phyloP scores from a whole-genome alignment of 1,284 basidiomycete genomes.

The Melampsora larici-populina region DNA sequence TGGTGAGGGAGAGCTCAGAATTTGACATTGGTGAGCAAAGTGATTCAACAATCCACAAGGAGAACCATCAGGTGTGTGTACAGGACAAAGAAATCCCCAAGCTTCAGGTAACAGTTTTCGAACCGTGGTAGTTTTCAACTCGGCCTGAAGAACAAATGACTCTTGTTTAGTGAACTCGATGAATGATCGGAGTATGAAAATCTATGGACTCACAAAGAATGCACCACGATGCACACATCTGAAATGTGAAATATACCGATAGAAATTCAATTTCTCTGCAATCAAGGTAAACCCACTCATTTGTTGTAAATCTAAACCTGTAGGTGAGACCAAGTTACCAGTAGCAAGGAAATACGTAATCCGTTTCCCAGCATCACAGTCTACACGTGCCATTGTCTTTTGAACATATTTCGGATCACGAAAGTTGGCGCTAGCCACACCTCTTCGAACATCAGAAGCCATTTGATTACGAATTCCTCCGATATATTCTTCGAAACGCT shows the following conservation, averaged over 20 bases:
- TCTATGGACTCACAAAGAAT: conserved; percentile 65
- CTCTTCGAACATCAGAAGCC: conserved; percentile 68
- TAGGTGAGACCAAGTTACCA: conserved; percentile 89
- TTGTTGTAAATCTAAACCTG: conserved; percentile 95
- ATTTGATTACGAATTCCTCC: conserved; percentile 73
- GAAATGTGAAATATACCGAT: conserved; percentile 97
- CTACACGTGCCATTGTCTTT: conserved; percentile 72
- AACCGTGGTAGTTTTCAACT: conserved; percentile 96
- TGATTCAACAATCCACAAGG: conserved; percentile 98
- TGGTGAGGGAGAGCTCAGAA: conserved; percentile 66
- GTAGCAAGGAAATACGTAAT: conserved; percentile 95
- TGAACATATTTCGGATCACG: conserved; percentile 78
- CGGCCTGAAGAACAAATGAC: conserved; percentile 58
- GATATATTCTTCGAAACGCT: conserved; percentile 86
- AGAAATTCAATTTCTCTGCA: conserved; percentile 98
- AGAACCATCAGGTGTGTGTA: conserved; percentile 96
- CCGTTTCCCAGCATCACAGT: conserved; percentile 86
- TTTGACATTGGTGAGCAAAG: conserved; percentile 86
- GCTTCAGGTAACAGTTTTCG: conserved; percentile 96
- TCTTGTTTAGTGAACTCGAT: neutral
- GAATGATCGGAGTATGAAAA: neutral
- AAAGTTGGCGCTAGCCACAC: conserved; percentile 74
- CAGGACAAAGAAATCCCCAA: conserved; percentile 98
- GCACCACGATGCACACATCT: conserved; percentile 97
- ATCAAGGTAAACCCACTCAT: conserved; percentile 96